A percentile compares a stretch with the other conserved stretches of the same genome.
Evolutionary conservation across 1,139 yeast genomes (phyloP).

Genomic region (Zygoascus sp.): DNA sequence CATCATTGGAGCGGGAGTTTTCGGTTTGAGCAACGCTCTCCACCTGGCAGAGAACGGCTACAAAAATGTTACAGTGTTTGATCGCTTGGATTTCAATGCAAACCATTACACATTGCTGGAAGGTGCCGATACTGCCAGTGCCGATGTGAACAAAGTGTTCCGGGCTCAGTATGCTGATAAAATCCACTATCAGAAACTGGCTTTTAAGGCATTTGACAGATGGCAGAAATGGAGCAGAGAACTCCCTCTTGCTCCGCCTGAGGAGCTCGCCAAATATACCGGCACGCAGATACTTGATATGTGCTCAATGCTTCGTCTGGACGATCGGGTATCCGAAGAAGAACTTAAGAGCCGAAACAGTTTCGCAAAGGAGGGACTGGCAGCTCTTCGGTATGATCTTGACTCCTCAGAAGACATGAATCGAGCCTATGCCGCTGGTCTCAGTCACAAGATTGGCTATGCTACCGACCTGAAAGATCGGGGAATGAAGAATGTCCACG

Average conservation of each 20-base stretch:
- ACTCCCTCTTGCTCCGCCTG: slow-evolving; percentile 9
- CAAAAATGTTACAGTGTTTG: slow-evolving; percentile 34
- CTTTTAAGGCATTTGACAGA: slow-evolving; percentile 35
- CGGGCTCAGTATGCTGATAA: slow-evolving; percentile 41
- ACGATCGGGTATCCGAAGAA: slow-evolving; percentile 13
- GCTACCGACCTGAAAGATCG: slow-evolving; percentile 11
- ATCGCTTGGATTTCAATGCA: slow-evolving; percentile 37
- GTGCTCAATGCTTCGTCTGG: slow-evolving; percentile 15
- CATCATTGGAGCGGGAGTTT: slow-evolving; percentile 44
- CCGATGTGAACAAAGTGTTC: slow-evolving; percentile 41
- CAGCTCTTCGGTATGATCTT: slow-evolving; percentile 14
- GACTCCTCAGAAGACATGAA: slow-evolving; percentile 12
- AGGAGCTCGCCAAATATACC: slow-evolving; percentile 13
- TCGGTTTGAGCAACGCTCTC: slow-evolving; percentile 44
- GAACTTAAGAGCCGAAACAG: slow-evolving; percentile 13
- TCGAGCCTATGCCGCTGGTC: slow-evolving; percentile 16
- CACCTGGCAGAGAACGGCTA: slow-evolving; percentile 29
- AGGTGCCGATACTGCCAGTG: slow-evolving; percentile 36
- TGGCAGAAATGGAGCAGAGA: slow-evolving; percentile 28
- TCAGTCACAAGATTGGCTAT: slow-evolving; percentile 15
- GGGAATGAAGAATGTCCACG: slow-evolving; percentile 13
- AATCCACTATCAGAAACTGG: slow-evolving; percentile 37
- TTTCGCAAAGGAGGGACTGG: slow-evolving; percentile 14
- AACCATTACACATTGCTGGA: slow-evolving; percentile 23
- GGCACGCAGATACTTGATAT: slow-evolving; percentile 11